Percentiles rank a stretch among this genome's conserved stretches.
phyloP scores from a whole-genome alignment of 352 stramenopile genomes.

The Globisporangium cystogenes region DNA sequence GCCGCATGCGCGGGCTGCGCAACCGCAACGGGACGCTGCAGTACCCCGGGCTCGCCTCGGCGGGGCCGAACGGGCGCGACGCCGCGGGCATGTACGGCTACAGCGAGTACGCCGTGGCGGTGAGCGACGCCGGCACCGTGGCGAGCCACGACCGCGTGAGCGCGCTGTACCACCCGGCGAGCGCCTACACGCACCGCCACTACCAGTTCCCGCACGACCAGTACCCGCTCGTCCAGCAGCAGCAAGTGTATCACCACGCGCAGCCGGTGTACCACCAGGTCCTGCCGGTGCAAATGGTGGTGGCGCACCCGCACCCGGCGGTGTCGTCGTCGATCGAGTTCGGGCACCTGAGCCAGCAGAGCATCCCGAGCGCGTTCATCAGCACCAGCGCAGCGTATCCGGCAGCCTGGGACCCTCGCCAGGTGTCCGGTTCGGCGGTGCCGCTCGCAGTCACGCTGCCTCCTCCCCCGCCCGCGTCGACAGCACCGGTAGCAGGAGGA shows the following conservation, averaged over 20 bases:
- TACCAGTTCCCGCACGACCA: constrained; percentile 8
- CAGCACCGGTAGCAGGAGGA: not conserved
- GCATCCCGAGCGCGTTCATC: constrained; percentile 35
- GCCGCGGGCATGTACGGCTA: not conserved
- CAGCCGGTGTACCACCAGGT: constrained; percentile 7
- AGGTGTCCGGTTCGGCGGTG: constrained; percentile 6
- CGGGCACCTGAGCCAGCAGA: constrained; percentile 30
- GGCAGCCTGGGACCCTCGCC: constrained; percentile 18
- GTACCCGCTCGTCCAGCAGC: not conserved
- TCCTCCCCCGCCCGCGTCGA: too few species aligned
- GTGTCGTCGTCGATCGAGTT: constrained; percentile 24
- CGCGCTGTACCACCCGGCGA: constrained; percentile 4
- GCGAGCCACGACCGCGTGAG: constrained; percentile 7
- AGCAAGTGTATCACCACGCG: not conserved
- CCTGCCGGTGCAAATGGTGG: constrained; percentile 1
- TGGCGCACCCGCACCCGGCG: not conserved
- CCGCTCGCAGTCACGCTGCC: not conserved
- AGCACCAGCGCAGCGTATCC: constrained; percentile 23
- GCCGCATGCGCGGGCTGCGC: constrained; percentile 34
- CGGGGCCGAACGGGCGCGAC: not conserved
- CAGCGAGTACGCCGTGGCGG: not conserved
- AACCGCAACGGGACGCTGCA: constrained; percentile 28
- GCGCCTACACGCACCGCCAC: not conserved
- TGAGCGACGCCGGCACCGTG: not conserved
- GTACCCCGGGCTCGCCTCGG: not conserved